Base-by-base conservation (phyloP, 164 flowering plant species). In the Berberis thunbergii region DNA sequence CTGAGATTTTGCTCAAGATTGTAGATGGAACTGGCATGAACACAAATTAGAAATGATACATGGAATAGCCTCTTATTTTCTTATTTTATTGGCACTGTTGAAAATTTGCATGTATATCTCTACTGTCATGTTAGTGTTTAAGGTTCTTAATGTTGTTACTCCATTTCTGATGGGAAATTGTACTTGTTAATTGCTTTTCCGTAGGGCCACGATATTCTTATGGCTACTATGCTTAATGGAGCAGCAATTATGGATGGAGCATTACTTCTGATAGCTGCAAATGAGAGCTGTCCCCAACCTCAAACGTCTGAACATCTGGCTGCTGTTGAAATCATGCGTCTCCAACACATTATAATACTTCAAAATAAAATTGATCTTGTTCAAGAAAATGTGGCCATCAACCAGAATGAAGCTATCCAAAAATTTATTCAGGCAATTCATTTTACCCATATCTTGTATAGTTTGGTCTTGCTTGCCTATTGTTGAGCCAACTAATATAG, bases 211-310 rank as follows among this genome's bases (percentile, higher is more conserved):
- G 97, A 92, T 83, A 89, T 88, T 80, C 96, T 89, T 66, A 92
- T 89, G 96, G 97, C 97, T 68, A 92, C 98, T 1, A 89, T 92
- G 97, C 96, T 92, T 70, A 92, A 92, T 78, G 98, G 98, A 66
- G 98, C 96, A 8, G 96, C 98, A 38, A 92, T 89, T 67, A 89
- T 92, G 98, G 97, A 89, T 72, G 96, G 97, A 61, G 98, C 97
- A 43, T 77, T 92, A 65, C 96, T 92, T 74, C 83, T 92, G 11
- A 89, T 92, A 26, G 95, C 98, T 70, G 89, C 89, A 57, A 92
- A 92, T 75, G 96, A 92, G 64, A 89, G 86, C 70, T 92, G 96
- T 64, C 96, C 98, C 8, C 98, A 92, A 65, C 98, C 98, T 48
- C 98, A 89, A 67, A 92, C 96, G 42, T 85, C 91, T 63, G 96